These are phyloP conservation scores for Lipomyces mesembrius DNA, from an alignment of 805 yeast genomes.

Conservation along the genomic window DNA sequence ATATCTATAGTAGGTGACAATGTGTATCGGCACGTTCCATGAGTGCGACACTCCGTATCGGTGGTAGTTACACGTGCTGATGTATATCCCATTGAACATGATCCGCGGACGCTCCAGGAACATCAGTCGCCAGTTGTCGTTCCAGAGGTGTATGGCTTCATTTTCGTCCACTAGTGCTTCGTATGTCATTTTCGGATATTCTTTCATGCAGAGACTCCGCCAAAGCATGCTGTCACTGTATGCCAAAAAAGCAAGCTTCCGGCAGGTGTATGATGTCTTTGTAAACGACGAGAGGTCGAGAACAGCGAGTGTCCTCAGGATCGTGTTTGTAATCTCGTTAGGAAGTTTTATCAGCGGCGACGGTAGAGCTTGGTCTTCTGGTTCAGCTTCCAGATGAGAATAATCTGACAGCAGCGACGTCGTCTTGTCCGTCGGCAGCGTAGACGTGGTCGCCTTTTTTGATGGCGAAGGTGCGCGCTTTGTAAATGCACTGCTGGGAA, in stretches of 20 bases:
- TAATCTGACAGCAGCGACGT: constrained; percentile 20
- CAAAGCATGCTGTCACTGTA: constrained; percentile 38
- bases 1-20: constrained; percentile 88
- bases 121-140: constrained; percentile 54
- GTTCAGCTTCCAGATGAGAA: constrained; percentile 21
- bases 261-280: constrained; percentile 39
- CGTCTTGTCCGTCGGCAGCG: constrained; percentile 19
- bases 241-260: constrained; percentile 40
- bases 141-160: constrained; percentile 28
- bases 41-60: constrained; percentile 76
- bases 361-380: constrained; percentile 31
- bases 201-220: constrained; percentile 40
- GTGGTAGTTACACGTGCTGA: constrained; percentile 80
- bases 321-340: constrained; percentile 28
- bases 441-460: constrained; percentile 24
- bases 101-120: constrained; percentile 70
- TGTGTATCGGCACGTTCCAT: constrained; percentile 75
- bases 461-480: constrained; percentile 31
- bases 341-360: constrained; percentile 35
- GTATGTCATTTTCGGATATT: constrained; percentile 40
- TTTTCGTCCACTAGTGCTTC: constrained; percentile 33
- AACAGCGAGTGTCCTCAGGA: constrained; percentile 41
- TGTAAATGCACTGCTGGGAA: constrained; percentile 32
- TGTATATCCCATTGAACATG: constrained; percentile 81
- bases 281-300: constrained; percentile 40